Base-by-base conservation (phyloP, 2,329 filamentous ascomycete genomes). In the Trichophyton mentagrophytes region DNA sequence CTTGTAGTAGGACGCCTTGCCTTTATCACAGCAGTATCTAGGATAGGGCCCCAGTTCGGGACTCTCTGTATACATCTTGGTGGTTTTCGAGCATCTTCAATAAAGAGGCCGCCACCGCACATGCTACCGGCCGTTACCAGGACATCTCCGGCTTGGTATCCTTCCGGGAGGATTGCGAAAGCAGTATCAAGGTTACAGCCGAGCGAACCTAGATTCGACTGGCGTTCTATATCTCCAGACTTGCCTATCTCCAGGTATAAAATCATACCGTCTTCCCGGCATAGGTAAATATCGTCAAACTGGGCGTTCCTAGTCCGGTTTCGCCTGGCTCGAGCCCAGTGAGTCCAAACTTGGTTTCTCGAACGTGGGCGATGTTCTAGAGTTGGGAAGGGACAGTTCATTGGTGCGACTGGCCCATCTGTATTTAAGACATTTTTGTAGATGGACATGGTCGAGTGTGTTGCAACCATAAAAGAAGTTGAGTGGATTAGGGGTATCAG, bases 261-360 rank as follows among this genome's bases (percentile, higher is more conserved):
- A 8, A 96, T 80, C 57, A 85, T 77, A 2, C 93, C 93, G 69
- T 97, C 92, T 73, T 97, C 92, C 60, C 91, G 84, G 9, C 87
- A 88, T 15, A 99, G 77, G 69, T 93, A 96, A 57, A 97, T 84
- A 62, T 86, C 84, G 68, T 97, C 93, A 40, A 85, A 84, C 17
- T 77, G 79, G 60, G 81, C 76, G 59, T 82, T 81, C 65, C 86
- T 87, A 11, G 77, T 74, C 62, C 80, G 80, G 25, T 84, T 80
- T 6, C 92, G 85, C 62, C 84, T 81, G 1, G 90, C 88, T 62
- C 89, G 83, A 30, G 89, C 84, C 91, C 92, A 99, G 25, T 87
- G 84, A 2, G 87, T 87, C 88, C 90, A 96, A 2, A 89, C 72
- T 0, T 87, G 87, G 44, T 67, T 61, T 65, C 7, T 38, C 20